These are phyloP conservation scores for Phytophthora megakarya DNA, from an alignment of 352 stramenopile species.

Conservation along the genomic window DNA sequence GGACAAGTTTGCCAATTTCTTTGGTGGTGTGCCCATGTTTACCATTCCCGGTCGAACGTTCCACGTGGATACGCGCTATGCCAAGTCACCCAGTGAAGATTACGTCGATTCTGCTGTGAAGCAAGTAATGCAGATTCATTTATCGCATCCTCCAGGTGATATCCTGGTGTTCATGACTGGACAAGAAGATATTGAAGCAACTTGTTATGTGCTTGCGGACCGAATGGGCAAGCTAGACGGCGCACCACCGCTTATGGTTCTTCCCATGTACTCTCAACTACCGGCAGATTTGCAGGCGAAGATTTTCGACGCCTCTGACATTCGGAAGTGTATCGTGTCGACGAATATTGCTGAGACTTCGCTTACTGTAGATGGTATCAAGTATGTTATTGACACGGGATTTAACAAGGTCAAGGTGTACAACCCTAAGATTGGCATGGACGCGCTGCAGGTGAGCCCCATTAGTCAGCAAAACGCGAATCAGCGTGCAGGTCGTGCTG, in stretches of 20 bases:
- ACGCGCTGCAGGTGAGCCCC: slow-evolving; percentile 95
- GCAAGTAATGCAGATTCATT: slow-evolving; percentile 98
- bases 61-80: slow-evolving; percentile 85
- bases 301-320: slow-evolving; percentile 96
- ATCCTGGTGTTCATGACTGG: slow-evolving; percentile 99
- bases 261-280: slow-evolving; percentile 99
- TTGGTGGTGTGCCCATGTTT: slow-evolving; percentile 97
- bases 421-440: slow-evolving; percentile 99
- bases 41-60: slow-evolving; percentile 93
- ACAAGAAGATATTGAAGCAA: slow-evolving; percentile 99
- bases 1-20: slow-evolving; percentile 97
- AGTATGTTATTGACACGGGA: slow-evolving; percentile 98
- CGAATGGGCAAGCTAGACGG: slow-evolving; percentile 95
- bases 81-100: slow-evolving; percentile 96
- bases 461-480: slow-evolving; percentile 98
- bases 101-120: slow-evolving; percentile 99
- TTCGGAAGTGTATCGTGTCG: slow-evolving; percentile 97
- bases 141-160: slow-evolving; percentile 96
- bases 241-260: slow-evolving; percentile 94
- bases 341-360: slow-evolving; percentile 98
- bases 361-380: slow-evolving; percentile 96
- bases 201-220: slow-evolving; percentile 94
- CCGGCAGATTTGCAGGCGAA: slow-evolving; percentile 97
- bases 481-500: slow-evolving; percentile 95
- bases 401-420: slow-evolving; percentile 99